These are phyloP conservation scores for Galeopsis tetrahit DNA, from an alignment of 257 asterid genomes.

Conservation along the genomic window DNA sequence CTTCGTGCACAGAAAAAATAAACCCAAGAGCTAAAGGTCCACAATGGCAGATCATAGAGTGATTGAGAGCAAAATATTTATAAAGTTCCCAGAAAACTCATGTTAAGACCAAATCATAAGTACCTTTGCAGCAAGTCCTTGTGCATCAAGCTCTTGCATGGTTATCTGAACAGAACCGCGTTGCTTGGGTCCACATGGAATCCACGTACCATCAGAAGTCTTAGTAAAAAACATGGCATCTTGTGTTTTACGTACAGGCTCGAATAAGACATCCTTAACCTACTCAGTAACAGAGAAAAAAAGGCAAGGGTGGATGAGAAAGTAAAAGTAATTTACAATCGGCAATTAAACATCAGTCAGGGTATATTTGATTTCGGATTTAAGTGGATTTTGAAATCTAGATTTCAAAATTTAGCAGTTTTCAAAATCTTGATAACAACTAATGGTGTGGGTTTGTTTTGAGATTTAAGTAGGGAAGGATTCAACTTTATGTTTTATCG, in stretches of 20 bases:
- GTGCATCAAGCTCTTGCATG: slow-evolving; percentile 84
- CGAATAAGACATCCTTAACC: slow-evolving; percentile 97
- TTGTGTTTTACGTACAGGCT: slow-evolving; percentile 97
- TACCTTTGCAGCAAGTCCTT: slow-evolving; percentile 88
- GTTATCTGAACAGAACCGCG: slow-evolving; percentile 76
- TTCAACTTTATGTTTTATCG: too few species aligned
- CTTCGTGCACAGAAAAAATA: neutral
- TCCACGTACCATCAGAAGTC: slow-evolving; percentile 62
- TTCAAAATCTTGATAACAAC: too few species aligned
- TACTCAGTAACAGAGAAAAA: slow-evolving; percentile 33
- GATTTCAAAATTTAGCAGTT: too few species aligned
- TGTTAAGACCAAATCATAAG: slow-evolving; percentile 3
- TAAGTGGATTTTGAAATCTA: too few species aligned
- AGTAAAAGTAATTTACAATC: too few species aligned
- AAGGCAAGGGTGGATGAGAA: too few species aligned
- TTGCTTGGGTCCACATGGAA: slow-evolving; percentile 96
- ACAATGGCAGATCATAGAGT: neutral
- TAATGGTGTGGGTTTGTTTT: too few species aligned
- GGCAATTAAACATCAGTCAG: too few species aligned
- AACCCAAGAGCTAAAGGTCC: neutral
- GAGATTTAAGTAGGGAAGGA: too few species aligned
- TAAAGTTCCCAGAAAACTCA: neutral
- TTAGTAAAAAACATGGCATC: slow-evolving; percentile 88
- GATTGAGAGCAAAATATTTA: neutral
- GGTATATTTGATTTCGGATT: too few species aligned